Evolutionary conservation across 2,329 filamentous ascomycete species (phyloP), one percentile per base, ranked within the genome.

Genomic region (Colletotrichum sp.): DNA sequence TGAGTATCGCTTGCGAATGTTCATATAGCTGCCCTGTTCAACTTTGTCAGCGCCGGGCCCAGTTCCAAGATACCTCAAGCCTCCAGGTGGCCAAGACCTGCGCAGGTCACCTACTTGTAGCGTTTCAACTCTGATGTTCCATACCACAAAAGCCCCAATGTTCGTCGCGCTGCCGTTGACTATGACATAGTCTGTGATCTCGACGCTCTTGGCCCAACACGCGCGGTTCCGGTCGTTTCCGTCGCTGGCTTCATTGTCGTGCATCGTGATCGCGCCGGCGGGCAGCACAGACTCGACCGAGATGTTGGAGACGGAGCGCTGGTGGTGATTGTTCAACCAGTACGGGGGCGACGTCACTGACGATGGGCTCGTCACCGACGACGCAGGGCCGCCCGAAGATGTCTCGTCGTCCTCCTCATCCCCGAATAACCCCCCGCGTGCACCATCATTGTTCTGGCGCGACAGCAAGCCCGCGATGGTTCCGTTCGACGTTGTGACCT

Each of bases 121-220:
- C 5, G 96, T 98, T 83, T 97, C 93, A 60, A 99, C 95, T 64
- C 90, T 92, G 80, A 97, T 96, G 82, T 95, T 97, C 95, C 95
- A 99, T 9, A 98, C 96, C 2, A 98, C 95, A 86, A 98, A 99
- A 3, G 96, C 94, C n/a, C 96, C 96, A 32, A 92, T 88, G 78
- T 88, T 91, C 16, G 88, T 90, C 43, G 88, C 83, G 77, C 89
- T 88, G 66, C 90, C 88, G 75, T 91, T 90, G 61, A 93, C 88
- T 25, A 91, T 79, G 13, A 90, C 89, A 81, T 90, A 85, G 80
- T 91, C 89, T 48, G 88, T 86, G 56, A 93, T 88, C 78, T 90
- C 87, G 70, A 93, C 92, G 81, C 90, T 92, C 83, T 87, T 89
- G 34, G 92, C 92, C 92, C 92, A 93, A 83, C 91, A 93, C 15